phyloP scores from a whole-genome alignment of 805 yeast genomes.

The Candida dajiaensis region DNA sequence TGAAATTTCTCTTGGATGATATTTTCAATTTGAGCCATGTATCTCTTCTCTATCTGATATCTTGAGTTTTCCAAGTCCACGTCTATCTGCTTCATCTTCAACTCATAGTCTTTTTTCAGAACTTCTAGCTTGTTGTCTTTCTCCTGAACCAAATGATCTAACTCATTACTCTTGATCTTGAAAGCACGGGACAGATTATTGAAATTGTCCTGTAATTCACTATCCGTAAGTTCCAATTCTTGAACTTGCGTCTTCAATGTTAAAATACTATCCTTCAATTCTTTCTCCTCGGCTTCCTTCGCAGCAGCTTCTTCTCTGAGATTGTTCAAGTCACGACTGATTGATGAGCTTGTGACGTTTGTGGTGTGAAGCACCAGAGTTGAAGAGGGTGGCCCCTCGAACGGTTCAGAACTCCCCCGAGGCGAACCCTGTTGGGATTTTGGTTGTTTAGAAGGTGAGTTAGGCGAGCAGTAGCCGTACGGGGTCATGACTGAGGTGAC shows the following conservation, averaged over 20 bases:
- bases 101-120: conserved; percentile 22
- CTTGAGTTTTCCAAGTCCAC: conserved; percentile 33
- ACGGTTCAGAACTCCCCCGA: neutral
- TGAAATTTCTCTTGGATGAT: conserved; percentile 27
- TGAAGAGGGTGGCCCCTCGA: neutral
- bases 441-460: conserved; percentile 6
- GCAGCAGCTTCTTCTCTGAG: conserved; percentile 8
- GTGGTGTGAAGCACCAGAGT: neutral
- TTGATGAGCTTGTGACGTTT: neutral
- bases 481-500: conserved; percentile 9
- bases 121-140: conserved; percentile 23
- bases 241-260: conserved; percentile 33
- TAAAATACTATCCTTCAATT: conserved; percentile 19
- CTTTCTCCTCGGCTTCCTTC: conserved; percentile 18
- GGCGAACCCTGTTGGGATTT: neutral
- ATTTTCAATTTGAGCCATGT: conserved; percentile 31
- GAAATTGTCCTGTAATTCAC: conserved; percentile 24
- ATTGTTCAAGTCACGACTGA: conserved; percentile 9
- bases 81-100: conserved; percentile 27
- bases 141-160: conserved; percentile 23
- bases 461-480: neutral
- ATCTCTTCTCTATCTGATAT: conserved; percentile 29
- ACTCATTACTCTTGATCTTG: conserved; percentile 26
- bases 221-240: conserved; percentile 31
- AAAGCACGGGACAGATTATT: conserved; percentile 15